These are phyloP conservation scores for Colletotrichum tamarilloi DNA, from an alignment of 2,329 filamentous ascomycete species.

Conservation along the genomic window DNA sequence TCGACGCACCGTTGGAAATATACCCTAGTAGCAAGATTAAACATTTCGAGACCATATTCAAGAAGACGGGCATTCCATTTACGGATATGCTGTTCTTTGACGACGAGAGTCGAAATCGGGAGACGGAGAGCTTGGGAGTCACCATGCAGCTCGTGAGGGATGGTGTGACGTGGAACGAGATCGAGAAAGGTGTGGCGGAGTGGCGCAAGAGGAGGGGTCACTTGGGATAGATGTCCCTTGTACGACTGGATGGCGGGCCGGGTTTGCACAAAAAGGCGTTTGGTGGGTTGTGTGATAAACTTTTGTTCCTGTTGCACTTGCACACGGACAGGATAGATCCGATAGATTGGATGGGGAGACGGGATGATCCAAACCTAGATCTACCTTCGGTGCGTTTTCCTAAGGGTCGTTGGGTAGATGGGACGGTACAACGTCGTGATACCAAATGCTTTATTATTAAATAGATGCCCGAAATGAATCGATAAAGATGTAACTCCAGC, in stretches of 20 bases:
- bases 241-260: no score
- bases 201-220: conserved; percentile 81
- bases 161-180: conserved; percentile 79
- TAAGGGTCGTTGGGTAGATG: not conserved
- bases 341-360: not conserved
- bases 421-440: conserved; percentile 16
- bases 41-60: conserved; percentile 81
- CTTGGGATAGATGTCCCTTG: not conserved
- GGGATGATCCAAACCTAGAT: conserved; percentile 8
- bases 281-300: not conserved
- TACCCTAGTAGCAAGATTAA: conserved; percentile 85
- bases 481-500: conserved; percentile 14
- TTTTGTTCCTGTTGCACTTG: not conserved
- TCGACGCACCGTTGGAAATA: conserved; percentile 72
- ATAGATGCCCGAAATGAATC: not conserved
- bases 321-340: not conserved
- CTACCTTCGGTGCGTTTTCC: not conserved
- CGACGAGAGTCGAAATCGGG: conserved; percentile 86
- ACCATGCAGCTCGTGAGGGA: conserved; percentile 86
- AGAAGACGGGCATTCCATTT: conserved; percentile 76
- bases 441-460: conserved; percentile 3
- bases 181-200: conserved; percentile 81
- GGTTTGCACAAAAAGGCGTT: not conserved
- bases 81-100: conserved; percentile 97
- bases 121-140: conserved; percentile 83